Evolutionary conservation across 306 rosid species (phyloP).

Genomic region (Vigna angularis): DNA sequence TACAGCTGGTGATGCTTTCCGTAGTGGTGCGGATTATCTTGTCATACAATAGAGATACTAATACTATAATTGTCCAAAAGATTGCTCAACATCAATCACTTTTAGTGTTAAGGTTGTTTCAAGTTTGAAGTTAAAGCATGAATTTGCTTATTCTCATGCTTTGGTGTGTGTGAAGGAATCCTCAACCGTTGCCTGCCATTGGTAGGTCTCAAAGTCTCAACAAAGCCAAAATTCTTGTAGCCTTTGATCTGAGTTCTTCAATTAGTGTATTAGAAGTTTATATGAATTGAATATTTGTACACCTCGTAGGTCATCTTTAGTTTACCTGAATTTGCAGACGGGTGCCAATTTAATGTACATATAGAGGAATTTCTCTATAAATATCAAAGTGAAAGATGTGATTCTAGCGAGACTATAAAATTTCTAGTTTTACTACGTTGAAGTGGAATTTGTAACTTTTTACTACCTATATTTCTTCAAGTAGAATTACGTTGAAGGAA

Average conservation of each 20-base stretch:
- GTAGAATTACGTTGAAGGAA: neutral
- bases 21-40: slow-evolving; percentile 47
- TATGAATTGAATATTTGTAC: neutral
- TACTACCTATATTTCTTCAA: neutral
- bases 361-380: neutral
- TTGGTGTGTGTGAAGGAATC: neutral
- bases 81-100: neutral
- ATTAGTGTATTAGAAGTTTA: neutral
- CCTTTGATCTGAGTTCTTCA: neutral
- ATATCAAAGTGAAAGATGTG: slow-evolving; percentile 2
- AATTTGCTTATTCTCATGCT: neutral
- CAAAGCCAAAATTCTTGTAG: slow-evolving; percentile 1
- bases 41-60: slow-evolving; percentile 50
- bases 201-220: neutral
- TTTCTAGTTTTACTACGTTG: neutral
- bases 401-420: neutral
- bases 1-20: slow-evolving; percentile 71
- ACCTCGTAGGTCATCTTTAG: neutral
- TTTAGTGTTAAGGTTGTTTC: neutral
- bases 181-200: neutral
- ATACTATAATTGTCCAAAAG: neutral
- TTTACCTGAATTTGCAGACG: neutral
- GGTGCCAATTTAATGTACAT: neutral
- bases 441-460: neutral
- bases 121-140: slow-evolving; percentile 20